These are phyloP conservation scores for Kodamaea jinghongensis DNA, from an alignment of 805 yeast genomes.

Conservation along the genomic window DNA sequence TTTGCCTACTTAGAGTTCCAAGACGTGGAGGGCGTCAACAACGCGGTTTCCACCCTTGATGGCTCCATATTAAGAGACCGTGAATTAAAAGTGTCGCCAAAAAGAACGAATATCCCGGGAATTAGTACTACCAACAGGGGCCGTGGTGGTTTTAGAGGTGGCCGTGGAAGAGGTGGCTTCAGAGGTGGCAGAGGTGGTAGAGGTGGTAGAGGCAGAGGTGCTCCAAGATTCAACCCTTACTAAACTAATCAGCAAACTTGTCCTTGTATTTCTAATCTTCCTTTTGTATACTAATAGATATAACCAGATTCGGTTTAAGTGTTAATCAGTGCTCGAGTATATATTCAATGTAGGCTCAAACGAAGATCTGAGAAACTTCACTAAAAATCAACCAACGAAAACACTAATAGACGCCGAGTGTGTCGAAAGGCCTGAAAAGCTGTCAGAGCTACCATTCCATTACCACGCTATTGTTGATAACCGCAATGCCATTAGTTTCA, in stretches of 20 bases:
- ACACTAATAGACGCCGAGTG: too few relatives aligned
- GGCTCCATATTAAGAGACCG: slow-evolving; percentile 68
- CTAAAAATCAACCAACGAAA: too few relatives aligned
- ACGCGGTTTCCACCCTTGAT: slow-evolving; percentile 60
- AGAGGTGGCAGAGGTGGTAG: slow-evolving; percentile 21
- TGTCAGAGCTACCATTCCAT: too few relatives aligned
- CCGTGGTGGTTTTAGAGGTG: slow-evolving; percentile 34
- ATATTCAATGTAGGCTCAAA: too few relatives aligned
- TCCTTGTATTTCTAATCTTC: too few relatives aligned
- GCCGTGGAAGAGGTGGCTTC: slow-evolving; percentile 41
- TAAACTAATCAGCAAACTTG: not conserved
- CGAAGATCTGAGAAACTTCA: too few relatives aligned
- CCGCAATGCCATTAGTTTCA: too few relatives aligned
- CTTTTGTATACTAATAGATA: too few relatives aligned
- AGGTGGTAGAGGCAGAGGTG: slow-evolving; percentile 21
- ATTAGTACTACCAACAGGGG: slow-evolving; percentile 35
- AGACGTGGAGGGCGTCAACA: slow-evolving; percentile 59
- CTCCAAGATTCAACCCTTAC: slow-evolving; percentile 18
- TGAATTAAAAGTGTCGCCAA: slow-evolving; percentile 67
- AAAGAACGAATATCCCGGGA: slow-evolving; percentile 82
- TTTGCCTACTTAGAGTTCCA: slow-evolving; percentile 83
- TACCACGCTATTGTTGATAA: too few relatives aligned
- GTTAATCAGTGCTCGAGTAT: too few relatives aligned
- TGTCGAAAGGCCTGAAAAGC: too few relatives aligned
- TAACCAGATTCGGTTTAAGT: too few relatives aligned